Percentiles rank a stretch among this genome's conserved stretches.
Conservation (phyloP, 2,329 filamentous ascomycete genomes). For the Berkeleyomyces rouxiae region DNA sequence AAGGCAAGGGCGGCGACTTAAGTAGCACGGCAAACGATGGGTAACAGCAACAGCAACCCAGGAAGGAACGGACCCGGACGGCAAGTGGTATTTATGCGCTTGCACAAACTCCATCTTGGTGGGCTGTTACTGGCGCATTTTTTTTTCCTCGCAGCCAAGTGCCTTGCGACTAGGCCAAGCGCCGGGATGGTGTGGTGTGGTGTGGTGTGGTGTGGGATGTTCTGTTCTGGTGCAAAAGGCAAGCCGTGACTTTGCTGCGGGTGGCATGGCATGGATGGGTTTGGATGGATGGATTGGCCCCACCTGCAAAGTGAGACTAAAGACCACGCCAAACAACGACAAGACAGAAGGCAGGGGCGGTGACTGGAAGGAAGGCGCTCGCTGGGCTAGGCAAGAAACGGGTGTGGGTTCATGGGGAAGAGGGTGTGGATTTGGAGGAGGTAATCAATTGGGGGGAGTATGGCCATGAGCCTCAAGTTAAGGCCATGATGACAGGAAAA, state of each 20-base stretch:
- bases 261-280: neutral
- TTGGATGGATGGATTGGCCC: neutral
- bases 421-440: constrained; percentile 1
- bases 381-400: constrained; percentile 13
- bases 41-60: neutral
- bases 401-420: constrained; percentile 5
- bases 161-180: neutral
- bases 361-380: constrained; percentile 2
- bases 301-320: neutral
- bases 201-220: neutral
- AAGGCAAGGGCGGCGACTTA: neutral
- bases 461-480: neutral
- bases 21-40: neutral
- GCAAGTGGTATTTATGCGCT: neutral
- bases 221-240: neutral
- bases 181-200: no score
- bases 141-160: neutral
- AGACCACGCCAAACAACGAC: neutral
- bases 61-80: neutral
- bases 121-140: neutral
- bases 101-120: neutral
- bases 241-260: neutral
- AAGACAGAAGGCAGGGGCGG: neutral
- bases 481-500: neutral
- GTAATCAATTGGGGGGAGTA: no score